A percentile compares a stretch with the other conserved stretches of the same genome.
Conservation (phyloP, 2,329 filamentous ascomycete species). For the Cercospora sp. region DNA sequence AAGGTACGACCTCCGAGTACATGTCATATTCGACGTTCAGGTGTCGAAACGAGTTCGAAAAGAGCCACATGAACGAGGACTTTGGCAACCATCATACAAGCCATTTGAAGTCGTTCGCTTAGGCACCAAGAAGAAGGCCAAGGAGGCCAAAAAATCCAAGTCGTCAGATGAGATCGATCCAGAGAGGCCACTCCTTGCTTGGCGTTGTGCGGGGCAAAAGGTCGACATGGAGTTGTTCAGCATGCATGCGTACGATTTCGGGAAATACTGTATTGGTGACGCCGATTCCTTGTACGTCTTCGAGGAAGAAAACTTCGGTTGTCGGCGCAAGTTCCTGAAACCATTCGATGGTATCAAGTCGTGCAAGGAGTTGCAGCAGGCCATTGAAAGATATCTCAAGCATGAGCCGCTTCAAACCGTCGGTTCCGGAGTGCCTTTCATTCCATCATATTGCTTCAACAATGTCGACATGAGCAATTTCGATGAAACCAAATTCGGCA, state of each 20-base stretch:
- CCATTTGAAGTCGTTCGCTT: neutral
- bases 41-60: neutral
- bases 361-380: neutral
- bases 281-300: neutral
- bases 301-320: neutral
- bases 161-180: neutral
- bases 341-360: neutral
- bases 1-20: neutral
- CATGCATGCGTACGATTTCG: slow-evolving; percentile 2
- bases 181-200: slow-evolving; percentile 8
- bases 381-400: neutral
- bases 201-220: neutral
- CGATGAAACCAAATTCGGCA: neutral
- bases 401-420: neutral
- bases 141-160: neutral
- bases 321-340: neutral
- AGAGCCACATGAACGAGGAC: neutral
- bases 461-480: neutral
- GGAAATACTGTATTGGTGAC: slow-evolving; percentile 7
- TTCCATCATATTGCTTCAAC: slow-evolving; percentile 14
- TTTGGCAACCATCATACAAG: neutral
- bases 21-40: neutral
- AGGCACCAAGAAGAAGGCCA: neutral
- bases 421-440: slow-evolving; percentile 11
- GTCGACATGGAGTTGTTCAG: neutral